Base-by-base conservation (phyloP, 768 basidiomycete genomes). In the Lentinula edodes region DNA sequence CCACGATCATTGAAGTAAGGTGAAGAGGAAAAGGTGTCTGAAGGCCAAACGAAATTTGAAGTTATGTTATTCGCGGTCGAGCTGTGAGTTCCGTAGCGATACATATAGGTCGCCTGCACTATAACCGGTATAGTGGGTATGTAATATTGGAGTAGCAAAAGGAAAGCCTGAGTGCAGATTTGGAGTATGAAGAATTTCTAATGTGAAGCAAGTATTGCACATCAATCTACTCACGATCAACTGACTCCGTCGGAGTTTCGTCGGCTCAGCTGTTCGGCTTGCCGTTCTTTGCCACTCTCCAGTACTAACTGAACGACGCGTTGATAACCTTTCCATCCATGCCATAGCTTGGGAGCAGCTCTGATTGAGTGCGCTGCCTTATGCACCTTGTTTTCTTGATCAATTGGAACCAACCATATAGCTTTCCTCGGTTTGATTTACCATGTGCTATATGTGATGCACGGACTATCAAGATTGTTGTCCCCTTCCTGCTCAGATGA, bases 1-100 rank as follows among this genome's bases (percentile, higher is more conserved):
- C 90, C 90, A 60, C 90, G 82, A 69, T 92, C 90, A 64, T 84
- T 83, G 68, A 93, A 93, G 74, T 90, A 91, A 2, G 87, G 74
- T 10, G 84, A 79, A 28, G 87, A 79, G 0, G 91, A 92, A 74
- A 92, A 92, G 1, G 90, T 89, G n/a, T 56, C 55, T 41, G 55
- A 56, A 42, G 39, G 23, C 20, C 39, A 56, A 7, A 18, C 23
- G 41, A 56, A 43, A 9, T 23, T 34, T 13, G 55, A 42, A 54
- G 51, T 16, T 15, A 52, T 16, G 23, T 15, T 13, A 13, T 34
- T 32, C 8, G 51, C 51, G 7, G 32, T 3, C 9, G 48, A 8
- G 23, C 8, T 7, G 23, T 51, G 32, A 23, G 20, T 9, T 45
- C 43, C 43, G n/a, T 45, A 15, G 12, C 23, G 23, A n/a, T 48